Evolutionary conservation across 2,329 filamentous ascomycete species (phyloP), one percentile per base, ranked within the genome.

Genomic region (Alternaria triticimaculans): DNA sequence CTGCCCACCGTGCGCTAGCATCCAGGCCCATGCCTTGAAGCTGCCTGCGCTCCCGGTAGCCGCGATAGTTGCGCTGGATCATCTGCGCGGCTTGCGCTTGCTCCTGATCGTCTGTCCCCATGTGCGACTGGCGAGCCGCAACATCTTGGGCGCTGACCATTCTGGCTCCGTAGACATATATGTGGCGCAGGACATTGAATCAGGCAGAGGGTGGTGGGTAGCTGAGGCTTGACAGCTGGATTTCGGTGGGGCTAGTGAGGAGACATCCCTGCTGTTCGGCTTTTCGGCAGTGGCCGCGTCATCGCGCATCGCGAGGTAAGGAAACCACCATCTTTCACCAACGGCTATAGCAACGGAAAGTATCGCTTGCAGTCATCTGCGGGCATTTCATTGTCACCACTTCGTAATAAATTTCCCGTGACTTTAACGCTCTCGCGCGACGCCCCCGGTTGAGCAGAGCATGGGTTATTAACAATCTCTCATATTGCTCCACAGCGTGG

Each of bases 41-140:
- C 77, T 93, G 89, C 51, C 93, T 83, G 46, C 93, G 86, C 53
- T 88, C 86, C 58, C 91, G 86, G 78, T 96, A 92, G 6, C 93
- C 92, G 33, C 93, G 86, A 76, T 94, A 96, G 25, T 89, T 91
- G 69, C 90, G 88, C 82, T 81, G 79, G 41, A 81, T 81, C 65
- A 77, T 46, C 67, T 75, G 67, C 8, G 78, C 79, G 5, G 79
- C 79, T 20, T 72, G 60, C 54, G 72, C 68, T 62, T 78, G 65
- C 63, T 72, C 68, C 57, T 78, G 65, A 62, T 72, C 65, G 12
- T 72, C 26, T n/a, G 67, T 44, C 51, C 61, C 59, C 23, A 44
- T 51, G 51, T 51, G 57, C 21, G 56, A 33, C 25, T 48, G 18
- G 37, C 41, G 43, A 51, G 54, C 33, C 51, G 64, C 64, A 28